Percentiles rank a stretch among this genome's conserved stretches.
Evolutionary conservation across 2,329 filamentous ascomycete genomes (phyloP).

Genomic region (Akanthomyces dipterigenus): DNA sequence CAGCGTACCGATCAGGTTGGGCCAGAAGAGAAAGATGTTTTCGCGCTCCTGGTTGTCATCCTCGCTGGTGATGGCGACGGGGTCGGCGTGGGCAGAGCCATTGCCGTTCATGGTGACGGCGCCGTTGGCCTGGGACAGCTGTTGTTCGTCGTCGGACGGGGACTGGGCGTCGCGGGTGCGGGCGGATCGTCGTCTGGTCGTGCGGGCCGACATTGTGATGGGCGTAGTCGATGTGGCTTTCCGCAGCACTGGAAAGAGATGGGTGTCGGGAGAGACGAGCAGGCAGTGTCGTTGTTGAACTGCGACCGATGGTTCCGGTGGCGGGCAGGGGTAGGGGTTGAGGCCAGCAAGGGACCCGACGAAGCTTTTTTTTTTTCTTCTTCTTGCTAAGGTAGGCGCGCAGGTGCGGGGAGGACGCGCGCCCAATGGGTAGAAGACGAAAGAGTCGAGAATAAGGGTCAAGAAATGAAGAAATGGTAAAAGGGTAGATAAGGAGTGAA

Average conservation of each 20-base stretch:
- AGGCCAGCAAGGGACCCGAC: not conserved
- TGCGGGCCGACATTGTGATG: constrained; percentile 30
- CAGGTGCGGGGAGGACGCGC: not conserved
- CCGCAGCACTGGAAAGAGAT: too few species aligned
- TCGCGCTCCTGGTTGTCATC: constrained; percentile 38
- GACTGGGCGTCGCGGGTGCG: constrained; percentile 20
- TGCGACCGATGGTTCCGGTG: constrained; percentile 5
- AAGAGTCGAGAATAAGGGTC: constrained; percentile 1
- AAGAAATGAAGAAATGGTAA: not conserved
- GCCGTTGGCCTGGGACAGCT: not conserved
- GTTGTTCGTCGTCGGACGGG: constrained; percentile 5
- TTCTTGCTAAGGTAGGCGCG: not conserved
- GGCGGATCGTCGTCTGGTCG: constrained; percentile 32
- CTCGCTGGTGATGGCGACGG: constrained; percentile 23
- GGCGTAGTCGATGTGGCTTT: not conserved
- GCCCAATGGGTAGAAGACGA: not conserved
- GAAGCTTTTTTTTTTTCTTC: not conserved
- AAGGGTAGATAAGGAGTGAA: constrained; percentile 7
- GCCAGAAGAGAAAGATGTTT: constrained; percentile 77
- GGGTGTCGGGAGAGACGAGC: not conserved
- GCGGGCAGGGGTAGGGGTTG: not conserved
- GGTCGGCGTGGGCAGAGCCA: constrained; percentile 29
- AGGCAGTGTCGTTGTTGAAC: not conserved
- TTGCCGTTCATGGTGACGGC: constrained; percentile 37
- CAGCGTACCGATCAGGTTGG: constrained; percentile 69